Conservation (phyloP, 1,284 basidiomycete genomes). For the Entoloma clypeatum region DNA sequence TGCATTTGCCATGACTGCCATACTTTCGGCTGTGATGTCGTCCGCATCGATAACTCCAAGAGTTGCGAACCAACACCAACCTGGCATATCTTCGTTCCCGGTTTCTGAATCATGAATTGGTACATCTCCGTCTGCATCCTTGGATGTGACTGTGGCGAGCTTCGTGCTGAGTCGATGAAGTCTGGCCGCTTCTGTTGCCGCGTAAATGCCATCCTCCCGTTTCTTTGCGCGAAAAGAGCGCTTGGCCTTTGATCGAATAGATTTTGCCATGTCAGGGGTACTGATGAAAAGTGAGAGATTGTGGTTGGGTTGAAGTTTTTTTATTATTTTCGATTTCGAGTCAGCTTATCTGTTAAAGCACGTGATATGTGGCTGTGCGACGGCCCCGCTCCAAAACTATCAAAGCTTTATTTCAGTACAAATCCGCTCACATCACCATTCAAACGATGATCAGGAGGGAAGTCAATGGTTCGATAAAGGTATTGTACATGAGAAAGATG, state of each 20-base stretch:
- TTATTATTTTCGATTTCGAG: constrained; percentile 6
- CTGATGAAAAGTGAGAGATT: constrained; percentile 18
- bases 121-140: constrained; percentile 39
- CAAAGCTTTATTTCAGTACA: too few species aligned
- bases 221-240: constrained; percentile 83
- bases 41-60: constrained; percentile 54
- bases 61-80: constrained; percentile 62
- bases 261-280: constrained; percentile 81
- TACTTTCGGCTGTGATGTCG: constrained; percentile 47
- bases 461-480: constrained; percentile 11
- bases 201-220: constrained; percentile 80
- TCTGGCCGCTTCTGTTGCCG: constrained; percentile 81
- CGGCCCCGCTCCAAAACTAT: neutral
- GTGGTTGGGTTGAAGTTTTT: constrained; percentile 14
- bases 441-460: too few species aligned
- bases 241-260: constrained; percentile 86
- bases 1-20: constrained; percentile 32
- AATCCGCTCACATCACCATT: too few species aligned
- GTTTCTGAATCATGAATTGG: constrained; percentile 34
- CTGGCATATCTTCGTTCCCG: constrained; percentile 42
- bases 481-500: neutral
- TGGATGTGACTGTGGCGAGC: constrained; percentile 50
- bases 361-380: constrained; percentile 7
- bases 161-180: constrained; percentile 74
- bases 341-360: constrained; percentile 12